phyloP scores from a whole-genome alignment of 441 rosid genomes.

The Erodium chrysanthum region DNA sequence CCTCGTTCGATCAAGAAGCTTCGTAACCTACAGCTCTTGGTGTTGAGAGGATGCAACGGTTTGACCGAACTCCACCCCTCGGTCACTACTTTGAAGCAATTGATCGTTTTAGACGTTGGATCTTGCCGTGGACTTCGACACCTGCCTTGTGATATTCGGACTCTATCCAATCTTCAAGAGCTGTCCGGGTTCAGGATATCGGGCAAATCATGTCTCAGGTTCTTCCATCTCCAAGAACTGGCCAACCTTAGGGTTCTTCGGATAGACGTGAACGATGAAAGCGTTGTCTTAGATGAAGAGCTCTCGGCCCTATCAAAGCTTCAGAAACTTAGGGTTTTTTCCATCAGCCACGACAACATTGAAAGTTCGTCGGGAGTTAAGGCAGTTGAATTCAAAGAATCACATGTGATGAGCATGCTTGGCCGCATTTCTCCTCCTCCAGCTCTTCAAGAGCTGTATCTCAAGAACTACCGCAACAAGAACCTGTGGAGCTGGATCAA shows the following conservation, averaged over 20 bases:
- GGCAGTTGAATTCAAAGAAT: not conserved
- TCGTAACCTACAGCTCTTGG: not conserved
- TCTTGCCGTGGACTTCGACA: not conserved
- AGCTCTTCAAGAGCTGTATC: not conserved
- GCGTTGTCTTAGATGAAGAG: not conserved
- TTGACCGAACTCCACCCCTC: not conserved
- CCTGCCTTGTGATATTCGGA: not conserved
- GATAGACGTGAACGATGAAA: not conserved
- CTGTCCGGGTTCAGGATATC: not conserved
- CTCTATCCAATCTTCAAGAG: not conserved
- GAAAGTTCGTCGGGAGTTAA: not conserved
- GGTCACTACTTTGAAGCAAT: not conserved
- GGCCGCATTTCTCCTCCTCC: not conserved
- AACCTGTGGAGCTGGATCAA: not conserved
- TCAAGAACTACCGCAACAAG: not conserved
- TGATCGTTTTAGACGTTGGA: not conserved
- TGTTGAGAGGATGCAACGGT: not conserved
- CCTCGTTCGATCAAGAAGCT: constrained; percentile 1
- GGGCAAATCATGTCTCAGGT: not conserved
- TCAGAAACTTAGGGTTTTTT: not conserved
- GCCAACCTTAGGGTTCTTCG: not conserved
- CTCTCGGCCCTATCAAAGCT: not conserved
- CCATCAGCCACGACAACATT: constrained; percentile 1
- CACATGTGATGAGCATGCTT: not conserved
- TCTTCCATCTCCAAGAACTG: not conserved